Evolutionary conservation across 768 basidiomycete species (phyloP).

Genomic region (Daedaleopsis nitida): DNA sequence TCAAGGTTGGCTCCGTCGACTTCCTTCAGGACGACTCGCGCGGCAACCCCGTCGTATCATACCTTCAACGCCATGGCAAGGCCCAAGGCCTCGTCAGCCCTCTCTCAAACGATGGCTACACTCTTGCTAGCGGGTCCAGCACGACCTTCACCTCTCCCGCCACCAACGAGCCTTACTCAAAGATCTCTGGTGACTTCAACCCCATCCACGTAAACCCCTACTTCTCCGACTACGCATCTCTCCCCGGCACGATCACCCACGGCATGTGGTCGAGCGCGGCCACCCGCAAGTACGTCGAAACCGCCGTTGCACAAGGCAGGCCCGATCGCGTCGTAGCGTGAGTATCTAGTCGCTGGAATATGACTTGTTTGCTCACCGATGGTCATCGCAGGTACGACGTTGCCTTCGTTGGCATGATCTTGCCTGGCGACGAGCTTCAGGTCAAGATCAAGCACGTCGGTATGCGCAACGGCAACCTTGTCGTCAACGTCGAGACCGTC

Average conservation of each 20-base stretch:
- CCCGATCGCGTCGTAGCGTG: constrained; percentile 89
- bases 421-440: constrained; percentile 83
- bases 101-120: constrained; percentile 86
- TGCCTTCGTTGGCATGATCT: constrained; percentile 95
- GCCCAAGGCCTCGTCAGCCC: constrained; percentile 76
- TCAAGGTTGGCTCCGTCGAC: constrained; percentile 87
- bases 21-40: constrained; percentile 86
- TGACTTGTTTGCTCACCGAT: constrained; percentile 3
- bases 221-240: constrained; percentile 90
- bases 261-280: constrained; percentile 98
- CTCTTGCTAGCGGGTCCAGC: constrained; percentile 63
- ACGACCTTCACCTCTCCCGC: constrained; percentile 80
- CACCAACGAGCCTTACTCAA: constrained; percentile 95
- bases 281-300: constrained; percentile 90
- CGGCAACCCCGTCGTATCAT: constrained; percentile 92
- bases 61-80: constrained; percentile 88
- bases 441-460: constrained; percentile 89
- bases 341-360: constrained; percentile 33
- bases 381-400: constrained; percentile 73
- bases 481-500: constrained; percentile 84
- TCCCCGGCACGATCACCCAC: constrained; percentile 97
- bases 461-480: constrained; percentile 92
- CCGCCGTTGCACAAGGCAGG: constrained; percentile 88
- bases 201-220: constrained; percentile 99
- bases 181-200: constrained; percentile 97